Conservation (phyloP, 2,329 filamentous ascomycete genomes). For the Cordyceps cicadae region DNA sequence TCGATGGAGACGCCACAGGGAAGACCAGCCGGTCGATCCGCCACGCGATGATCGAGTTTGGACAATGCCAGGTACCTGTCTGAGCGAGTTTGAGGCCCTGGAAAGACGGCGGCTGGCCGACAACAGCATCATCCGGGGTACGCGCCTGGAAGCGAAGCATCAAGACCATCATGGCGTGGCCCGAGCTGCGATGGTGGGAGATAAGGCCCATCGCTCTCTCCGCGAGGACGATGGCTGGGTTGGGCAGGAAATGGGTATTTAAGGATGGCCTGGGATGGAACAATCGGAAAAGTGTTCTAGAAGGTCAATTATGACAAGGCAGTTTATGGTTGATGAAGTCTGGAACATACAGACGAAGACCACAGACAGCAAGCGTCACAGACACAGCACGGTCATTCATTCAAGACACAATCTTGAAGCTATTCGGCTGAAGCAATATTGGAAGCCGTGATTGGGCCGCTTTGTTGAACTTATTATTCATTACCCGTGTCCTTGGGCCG, state of each 20-base stretch:
- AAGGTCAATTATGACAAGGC: background rate
- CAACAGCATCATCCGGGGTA: background rate
- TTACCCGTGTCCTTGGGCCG: background rate
- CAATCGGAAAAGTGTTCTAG: background rate
- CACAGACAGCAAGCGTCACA: background rate
- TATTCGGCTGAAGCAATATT: background rate
- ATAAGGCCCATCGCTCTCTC: background rate
- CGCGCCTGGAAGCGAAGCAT: background rate
- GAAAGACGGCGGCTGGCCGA: background rate
- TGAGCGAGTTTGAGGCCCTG: background rate
- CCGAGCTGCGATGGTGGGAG: background rate
- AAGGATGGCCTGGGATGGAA: background rate
- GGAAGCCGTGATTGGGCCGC: background rate
- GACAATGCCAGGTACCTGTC: background rate
- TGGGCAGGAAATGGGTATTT: background rate
- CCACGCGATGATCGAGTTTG: background rate
- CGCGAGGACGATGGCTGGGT: background rate
- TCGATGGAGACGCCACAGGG: conserved; percentile 3
- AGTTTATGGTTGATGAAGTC: background rate
- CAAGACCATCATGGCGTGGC: background rate
- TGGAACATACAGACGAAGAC: background rate
- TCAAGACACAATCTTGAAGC: background rate
- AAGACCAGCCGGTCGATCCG: background rate
- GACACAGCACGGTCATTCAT: background rate
- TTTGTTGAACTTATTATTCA: background rate